Conservation (phyloP, 2,329 filamentous ascomycete genomes). For the Cryoendolithus antarcticus region DNA sequence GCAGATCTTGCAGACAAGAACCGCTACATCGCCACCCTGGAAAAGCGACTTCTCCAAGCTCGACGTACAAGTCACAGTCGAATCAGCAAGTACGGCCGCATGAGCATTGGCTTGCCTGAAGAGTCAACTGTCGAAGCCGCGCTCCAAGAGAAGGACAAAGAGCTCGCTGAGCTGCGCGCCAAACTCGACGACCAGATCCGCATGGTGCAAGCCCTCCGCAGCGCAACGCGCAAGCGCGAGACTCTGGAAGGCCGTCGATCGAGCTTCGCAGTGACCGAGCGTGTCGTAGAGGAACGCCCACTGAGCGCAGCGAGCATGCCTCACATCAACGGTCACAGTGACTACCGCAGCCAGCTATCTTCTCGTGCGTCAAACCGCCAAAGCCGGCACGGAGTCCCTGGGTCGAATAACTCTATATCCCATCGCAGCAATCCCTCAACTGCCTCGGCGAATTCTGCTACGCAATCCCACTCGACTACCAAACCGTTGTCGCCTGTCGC, state of each 20-base stretch:
- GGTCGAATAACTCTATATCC: background rate
- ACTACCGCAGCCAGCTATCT: background rate
- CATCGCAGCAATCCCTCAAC: slow-evolving; percentile 17
- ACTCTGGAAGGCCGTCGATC: slow-evolving; percentile 26
- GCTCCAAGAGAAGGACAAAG: slow-evolving; percentile 78
- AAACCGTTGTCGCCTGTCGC: slow-evolving; percentile 19
- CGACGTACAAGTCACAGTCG: slow-evolving; percentile 80
- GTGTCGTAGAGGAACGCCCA: slow-evolving; percentile 5
- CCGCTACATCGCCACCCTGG: slow-evolving; percentile 85
- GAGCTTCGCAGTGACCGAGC: no score
- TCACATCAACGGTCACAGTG: slow-evolving; percentile 3
- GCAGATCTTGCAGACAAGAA: slow-evolving; percentile 96
- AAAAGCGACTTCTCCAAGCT: slow-evolving; percentile 84
- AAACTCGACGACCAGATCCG: slow-evolving; percentile 88
- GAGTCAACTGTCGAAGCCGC: slow-evolving; percentile 56
- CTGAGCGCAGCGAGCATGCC: slow-evolving; percentile 5
- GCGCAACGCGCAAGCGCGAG: slow-evolving; percentile 74
- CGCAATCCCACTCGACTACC: slow-evolving; percentile 15
- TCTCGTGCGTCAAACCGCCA: slow-evolving; percentile 1
- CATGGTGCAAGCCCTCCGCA: slow-evolving; percentile 79
- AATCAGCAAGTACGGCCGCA: slow-evolving; percentile 48
- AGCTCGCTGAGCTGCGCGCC: slow-evolving; percentile 82
- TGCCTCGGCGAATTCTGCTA: slow-evolving; percentile 11
- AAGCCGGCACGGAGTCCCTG: slow-evolving; percentile 6
- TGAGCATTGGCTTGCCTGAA: slow-evolving; percentile 33